A percentile compares a stretch with the other conserved stretches of the same genome.
Evolutionary conservation across 2,329 filamentous ascomycete species (phyloP).

Genomic region (Akanthomyces dipterigenus): DNA sequence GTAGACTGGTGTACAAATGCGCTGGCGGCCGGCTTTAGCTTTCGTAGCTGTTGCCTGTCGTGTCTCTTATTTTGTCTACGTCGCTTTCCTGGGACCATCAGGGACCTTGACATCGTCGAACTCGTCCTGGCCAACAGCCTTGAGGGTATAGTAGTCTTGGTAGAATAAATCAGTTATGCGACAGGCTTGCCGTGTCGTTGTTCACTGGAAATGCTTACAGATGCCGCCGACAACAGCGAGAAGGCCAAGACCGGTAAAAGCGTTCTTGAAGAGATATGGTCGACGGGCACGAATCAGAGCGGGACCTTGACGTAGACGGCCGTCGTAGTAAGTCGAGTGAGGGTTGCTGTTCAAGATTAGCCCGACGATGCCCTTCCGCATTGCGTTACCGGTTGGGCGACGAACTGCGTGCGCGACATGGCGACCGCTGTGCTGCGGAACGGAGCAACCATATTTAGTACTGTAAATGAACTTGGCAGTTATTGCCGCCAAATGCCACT

Average conservation of each 20-base stretch:
- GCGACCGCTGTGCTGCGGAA: background rate
- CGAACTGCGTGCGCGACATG: conserved; percentile 11
- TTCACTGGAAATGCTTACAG: conserved; percentile 54
- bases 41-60: background rate
- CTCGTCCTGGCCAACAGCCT: conserved; percentile 87
- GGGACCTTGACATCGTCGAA: conserved; percentile 94
- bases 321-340: conserved; percentile 80
- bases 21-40: background rate
- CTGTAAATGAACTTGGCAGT: background rate
- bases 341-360: conserved; percentile 29
- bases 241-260: conserved; percentile 70
- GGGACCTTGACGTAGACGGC: conserved; percentile 74
- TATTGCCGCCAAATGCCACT: background rate
- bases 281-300: conserved; percentile 86
- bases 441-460: background rate
- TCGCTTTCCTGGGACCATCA: conserved; percentile 54
- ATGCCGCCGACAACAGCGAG: conserved; percentile 72
- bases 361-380: background rate
- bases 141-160: conserved; percentile 58
- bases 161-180: conserved; percentile 14
- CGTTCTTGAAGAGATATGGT: conserved; percentile 88
- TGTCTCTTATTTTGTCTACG: conserved; percentile 26
- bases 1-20: background rate
- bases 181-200: background rate
- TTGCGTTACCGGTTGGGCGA: background rate